Conservation (phyloP, 2,329 filamentous ascomycete genomes). For the Alternaria burnsii region DNA sequence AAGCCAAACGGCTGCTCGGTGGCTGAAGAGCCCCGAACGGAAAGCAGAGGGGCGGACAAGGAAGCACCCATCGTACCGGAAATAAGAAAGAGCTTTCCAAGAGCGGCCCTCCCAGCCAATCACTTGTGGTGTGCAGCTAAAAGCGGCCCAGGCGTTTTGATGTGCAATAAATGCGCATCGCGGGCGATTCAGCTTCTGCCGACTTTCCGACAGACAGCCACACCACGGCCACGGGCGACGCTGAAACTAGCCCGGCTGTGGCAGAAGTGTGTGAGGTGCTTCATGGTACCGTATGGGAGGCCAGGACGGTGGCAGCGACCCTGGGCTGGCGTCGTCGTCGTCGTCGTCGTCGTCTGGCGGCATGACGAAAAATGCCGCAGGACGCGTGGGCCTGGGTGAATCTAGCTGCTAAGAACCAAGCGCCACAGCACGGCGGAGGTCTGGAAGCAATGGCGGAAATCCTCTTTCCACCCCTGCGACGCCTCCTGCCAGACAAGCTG, state of each 20-base stretch:
- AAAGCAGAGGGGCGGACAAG: slow-evolving; percentile 9
- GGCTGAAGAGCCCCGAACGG: slow-evolving; percentile 12
- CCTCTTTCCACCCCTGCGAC: slow-evolving; percentile 11
- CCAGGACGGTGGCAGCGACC: background rate
- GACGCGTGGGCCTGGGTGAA: slow-evolving; percentile 15
- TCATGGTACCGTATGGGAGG: background rate
- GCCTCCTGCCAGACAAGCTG: background rate
- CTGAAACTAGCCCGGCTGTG: slow-evolving; percentile 9
- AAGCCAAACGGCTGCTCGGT: slow-evolving; percentile 14
- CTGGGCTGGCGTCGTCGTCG: background rate
- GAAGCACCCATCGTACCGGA: slow-evolving; percentile 18
- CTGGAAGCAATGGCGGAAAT: slow-evolving; percentile 17
- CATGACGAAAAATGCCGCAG: slow-evolving; percentile 26
- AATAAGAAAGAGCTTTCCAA: slow-evolving; percentile 26
- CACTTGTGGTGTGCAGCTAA: background rate
- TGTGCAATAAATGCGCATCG: slow-evolving; percentile 7
- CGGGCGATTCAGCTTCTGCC: slow-evolving; percentile 11
- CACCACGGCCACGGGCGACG: background rate
- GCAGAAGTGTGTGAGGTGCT: slow-evolving; percentile 1
- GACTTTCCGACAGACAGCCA: background rate
- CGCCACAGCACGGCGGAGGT: slow-evolving; percentile 16
- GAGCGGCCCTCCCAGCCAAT: slow-evolving; percentile 36
- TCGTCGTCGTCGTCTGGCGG: slow-evolving; percentile 1
- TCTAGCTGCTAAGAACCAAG: slow-evolving; percentile 1
- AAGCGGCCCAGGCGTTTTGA: background rate